Percentiles rank a stretch among this genome's conserved stretches.
Conservation (phyloP, 148 eudicot genomes). For the Suaeda aralocaspica region DNA sequence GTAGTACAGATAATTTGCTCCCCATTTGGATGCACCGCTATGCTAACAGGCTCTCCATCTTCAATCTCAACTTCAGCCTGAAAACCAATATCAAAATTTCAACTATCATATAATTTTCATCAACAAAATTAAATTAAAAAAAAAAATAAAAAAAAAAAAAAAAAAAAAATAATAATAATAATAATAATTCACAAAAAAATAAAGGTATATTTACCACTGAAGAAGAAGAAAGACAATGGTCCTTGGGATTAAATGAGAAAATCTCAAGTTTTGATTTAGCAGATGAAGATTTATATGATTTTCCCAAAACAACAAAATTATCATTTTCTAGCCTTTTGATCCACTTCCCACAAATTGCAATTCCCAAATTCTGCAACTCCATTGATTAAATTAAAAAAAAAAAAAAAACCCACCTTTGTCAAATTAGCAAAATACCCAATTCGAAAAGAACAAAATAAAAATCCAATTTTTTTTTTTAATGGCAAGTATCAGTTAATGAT, state of each 20-base stretch:
- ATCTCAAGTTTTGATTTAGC: conserved; percentile 54
- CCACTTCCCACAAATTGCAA: conserved; percentile 69
- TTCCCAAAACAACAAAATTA: conserved; percentile 61
- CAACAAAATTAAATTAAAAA: not conserved
- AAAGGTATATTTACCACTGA: conserved; percentile 64
- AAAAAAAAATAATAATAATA: conserved; percentile 47
- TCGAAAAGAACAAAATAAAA: too few species aligned
- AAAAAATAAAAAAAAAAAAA: not conserved
- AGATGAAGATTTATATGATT: conserved; percentile 29
- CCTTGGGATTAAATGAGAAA: conserved; percentile 49
- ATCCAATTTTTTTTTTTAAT: too few species aligned
- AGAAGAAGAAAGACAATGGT: conserved; percentile 57
- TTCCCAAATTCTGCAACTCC: conserved; percentile 36
- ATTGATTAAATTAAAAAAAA: not conserved
- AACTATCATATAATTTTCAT: too few species aligned
- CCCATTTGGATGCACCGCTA: conserved; percentile 83
- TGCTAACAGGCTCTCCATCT: conserved; percentile 55
- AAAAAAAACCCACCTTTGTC: not conserved
- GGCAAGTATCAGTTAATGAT: not conserved
- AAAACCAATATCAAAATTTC: not conserved
- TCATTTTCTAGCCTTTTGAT: conserved; percentile 83
- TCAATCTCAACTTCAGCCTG: conserved; percentile 58
- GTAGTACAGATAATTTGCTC: conserved; percentile 83
- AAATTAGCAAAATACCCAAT: too few species aligned
- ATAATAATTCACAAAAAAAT: too few species aligned